Evolutionary conservation across 768 basidiomycete genomes (phyloP), one percentile per base, ranked within the genome.

Genomic region (Collybia sordida): DNA sequence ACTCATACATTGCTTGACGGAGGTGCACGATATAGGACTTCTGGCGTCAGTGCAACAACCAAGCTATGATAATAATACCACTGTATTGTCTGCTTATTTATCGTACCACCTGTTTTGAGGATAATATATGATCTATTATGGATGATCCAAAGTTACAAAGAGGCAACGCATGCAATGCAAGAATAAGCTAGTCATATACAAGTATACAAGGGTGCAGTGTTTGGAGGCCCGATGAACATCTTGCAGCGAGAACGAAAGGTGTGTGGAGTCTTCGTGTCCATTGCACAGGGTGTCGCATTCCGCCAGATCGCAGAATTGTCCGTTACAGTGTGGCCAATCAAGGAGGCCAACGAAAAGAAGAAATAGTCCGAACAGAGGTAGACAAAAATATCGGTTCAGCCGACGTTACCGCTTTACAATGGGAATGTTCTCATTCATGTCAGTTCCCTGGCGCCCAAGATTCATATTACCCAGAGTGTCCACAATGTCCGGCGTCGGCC

Each of bases 1-100:
- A 74, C 78, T 17, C 86, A 90, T 51, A 85, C 83, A 39, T 58
- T 86, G 3, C 65, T 90, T 8, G 90, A 93, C 54, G 90, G 90
- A 21, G 87, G 87, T 5, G 63, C 75, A 8, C 62, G 78, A 38
- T 75, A 67, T 46, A 44, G 52, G 6, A 55, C 42, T 21, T 61
- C 64, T 8, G 57, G 55, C 4, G 52, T 61, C 38, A 64, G 62
- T 1, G 62, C 69, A 51, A 49, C 65, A 27, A 57, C 65, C 12
- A 75, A 73, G 57, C 59, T 74, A 21, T 77, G 62, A 56, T 40
- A 47, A n/a, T 41, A 3, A 22, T 15, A 12, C 25, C 14, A n/a
- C n/a, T 19, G 9, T 40, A 8, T 8, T 11, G 39, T 19, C 23
- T 47, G 18, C 11, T 4, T 51, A 34, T 17, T 36, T 27, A 47